Conservation (phyloP, 2,329 filamentous ascomycete genomes). For the Coniochaeta sp. region DNA sequence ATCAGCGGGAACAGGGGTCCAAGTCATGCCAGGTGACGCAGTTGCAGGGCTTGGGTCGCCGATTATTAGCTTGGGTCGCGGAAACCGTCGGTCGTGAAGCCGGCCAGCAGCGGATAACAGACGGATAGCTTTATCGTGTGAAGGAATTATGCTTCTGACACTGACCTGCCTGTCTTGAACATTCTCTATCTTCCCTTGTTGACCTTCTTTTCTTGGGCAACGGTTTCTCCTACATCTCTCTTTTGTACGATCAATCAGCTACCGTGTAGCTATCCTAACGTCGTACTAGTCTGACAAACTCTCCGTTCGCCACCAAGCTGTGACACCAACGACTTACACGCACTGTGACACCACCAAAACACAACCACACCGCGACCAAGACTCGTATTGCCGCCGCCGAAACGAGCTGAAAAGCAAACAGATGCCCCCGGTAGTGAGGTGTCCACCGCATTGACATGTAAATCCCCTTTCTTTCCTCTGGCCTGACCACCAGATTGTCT, state of each 20-base stretch:
- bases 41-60: too few relatives aligned
- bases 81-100: not conserved
- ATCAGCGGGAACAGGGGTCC: not conserved
- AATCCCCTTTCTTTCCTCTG: not conserved
- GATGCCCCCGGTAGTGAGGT: not conserved
- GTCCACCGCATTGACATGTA: not conserved
- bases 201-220: too few relatives aligned
- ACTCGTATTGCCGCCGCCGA: not conserved
- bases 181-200: too few relatives aligned
- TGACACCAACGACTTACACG: too few relatives aligned
- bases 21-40: not conserved
- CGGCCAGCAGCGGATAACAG: not conserved
- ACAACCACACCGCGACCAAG: too few relatives aligned
- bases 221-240: too few relatives aligned
- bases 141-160: too few relatives aligned
- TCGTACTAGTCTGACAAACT: too few relatives aligned
- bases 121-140: not conserved
- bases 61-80: not conserved
- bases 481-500: not conserved
- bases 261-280: too few relatives aligned
- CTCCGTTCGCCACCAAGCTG: too few relatives aligned
- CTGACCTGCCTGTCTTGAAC: too few relatives aligned
- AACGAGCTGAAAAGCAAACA: not conserved
- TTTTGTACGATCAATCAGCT: too few relatives aligned
- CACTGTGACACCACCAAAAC: not conserved